Evolutionary conservation across 2,329 filamentous ascomycete genomes (phyloP).

Genomic region (Fusarium sp.): DNA sequence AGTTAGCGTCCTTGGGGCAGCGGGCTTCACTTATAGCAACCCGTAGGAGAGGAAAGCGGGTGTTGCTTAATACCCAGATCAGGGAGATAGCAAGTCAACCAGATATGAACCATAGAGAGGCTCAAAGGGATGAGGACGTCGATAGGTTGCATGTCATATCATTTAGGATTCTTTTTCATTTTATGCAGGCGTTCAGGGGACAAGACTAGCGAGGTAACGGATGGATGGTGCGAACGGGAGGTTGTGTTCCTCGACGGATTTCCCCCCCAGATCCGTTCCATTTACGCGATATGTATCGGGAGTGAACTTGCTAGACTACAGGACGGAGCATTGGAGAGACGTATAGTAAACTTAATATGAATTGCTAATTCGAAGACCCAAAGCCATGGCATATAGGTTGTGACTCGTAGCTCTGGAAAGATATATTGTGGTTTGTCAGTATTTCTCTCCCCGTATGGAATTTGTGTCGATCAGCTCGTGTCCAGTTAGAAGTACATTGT

Average conservation of each 20-base stretch:
- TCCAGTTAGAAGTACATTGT: constrained; percentile 86
- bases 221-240: constrained; percentile 22
- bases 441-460: constrained; percentile 52
- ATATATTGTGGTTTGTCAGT: background rate
- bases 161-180: constrained; percentile 38
- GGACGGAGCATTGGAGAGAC: constrained; percentile 15
- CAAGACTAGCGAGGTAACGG: constrained; percentile 40
- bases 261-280: constrained; percentile 17
- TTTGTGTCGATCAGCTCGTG: constrained; percentile 85
- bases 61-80: constrained; percentile 21
- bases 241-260: constrained; percentile 26
- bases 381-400: background rate
- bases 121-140: constrained; percentile 32
- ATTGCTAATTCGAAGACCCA: constrained; percentile 12
- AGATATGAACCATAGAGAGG: constrained; percentile 8
- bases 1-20: constrained; percentile 48
- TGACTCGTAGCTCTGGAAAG: background rate
- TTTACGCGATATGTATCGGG: constrained; percentile 1
- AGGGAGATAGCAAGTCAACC: constrained; percentile 7
- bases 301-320: constrained; percentile 30
- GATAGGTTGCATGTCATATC: constrained; percentile 46
- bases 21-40: constrained; percentile 32
- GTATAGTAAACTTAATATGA: constrained; percentile 41
- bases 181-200: constrained; percentile 43
- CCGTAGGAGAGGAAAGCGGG: constrained; percentile 2